A percentile compares a stretch with the other conserved stretches of the same genome.
Evolutionary conservation across 192 early-diverging fungal species (phyloP).

Genomic region (Podila horticola): DNA sequence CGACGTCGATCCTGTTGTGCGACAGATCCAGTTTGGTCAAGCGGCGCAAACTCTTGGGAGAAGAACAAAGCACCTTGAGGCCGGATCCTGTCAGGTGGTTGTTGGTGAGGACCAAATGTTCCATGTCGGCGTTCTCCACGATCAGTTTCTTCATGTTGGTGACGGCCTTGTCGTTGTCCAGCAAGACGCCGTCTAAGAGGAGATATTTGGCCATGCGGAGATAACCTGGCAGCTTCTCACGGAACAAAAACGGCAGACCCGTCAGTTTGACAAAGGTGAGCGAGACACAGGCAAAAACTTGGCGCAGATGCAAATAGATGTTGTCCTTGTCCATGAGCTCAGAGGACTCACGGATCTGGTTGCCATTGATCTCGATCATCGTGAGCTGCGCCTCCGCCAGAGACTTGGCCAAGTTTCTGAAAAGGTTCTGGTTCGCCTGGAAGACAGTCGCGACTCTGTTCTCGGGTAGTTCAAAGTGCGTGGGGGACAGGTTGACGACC

Average conservation of each 20-base stretch:
- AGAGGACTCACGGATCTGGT: conserved; percentile 25
- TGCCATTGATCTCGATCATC: conserved; percentile 40
- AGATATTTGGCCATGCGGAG: conserved; percentile 22
- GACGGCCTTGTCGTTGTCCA: conserved; percentile 48
- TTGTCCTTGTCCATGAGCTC: conserved; percentile 49
- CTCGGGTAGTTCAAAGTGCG: conserved; percentile 33
- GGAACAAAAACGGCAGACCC: conserved; percentile 30
- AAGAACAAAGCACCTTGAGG: conserved; percentile 31
- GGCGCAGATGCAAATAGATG: conserved; percentile 43
- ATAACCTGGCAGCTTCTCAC: conserved; percentile 31
- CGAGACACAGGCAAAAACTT: conserved; percentile 31
- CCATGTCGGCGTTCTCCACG: conserved; percentile 41
- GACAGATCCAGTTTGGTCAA: conserved; percentile 32
- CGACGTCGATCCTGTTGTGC: conserved; percentile 24
- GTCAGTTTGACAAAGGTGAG: conserved; percentile 37
- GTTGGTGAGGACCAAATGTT: conserved; percentile 16
- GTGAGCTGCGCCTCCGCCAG: conserved; percentile 36
- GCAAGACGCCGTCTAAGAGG: conserved; percentile 35
- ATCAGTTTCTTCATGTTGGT: conserved; percentile 49
- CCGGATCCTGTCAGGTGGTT: conserved; percentile 33
- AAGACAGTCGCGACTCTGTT: conserved; percentile 18
- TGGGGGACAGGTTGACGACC: conserved; percentile 15
- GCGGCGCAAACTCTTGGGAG: conserved; percentile 38
- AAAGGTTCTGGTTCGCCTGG: conserved; percentile 24
- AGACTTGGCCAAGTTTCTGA: conserved; percentile 18